Conservation (phyloP, 1,139 yeast genomes). For the Cylindricascospora bacillispora region DNA sequence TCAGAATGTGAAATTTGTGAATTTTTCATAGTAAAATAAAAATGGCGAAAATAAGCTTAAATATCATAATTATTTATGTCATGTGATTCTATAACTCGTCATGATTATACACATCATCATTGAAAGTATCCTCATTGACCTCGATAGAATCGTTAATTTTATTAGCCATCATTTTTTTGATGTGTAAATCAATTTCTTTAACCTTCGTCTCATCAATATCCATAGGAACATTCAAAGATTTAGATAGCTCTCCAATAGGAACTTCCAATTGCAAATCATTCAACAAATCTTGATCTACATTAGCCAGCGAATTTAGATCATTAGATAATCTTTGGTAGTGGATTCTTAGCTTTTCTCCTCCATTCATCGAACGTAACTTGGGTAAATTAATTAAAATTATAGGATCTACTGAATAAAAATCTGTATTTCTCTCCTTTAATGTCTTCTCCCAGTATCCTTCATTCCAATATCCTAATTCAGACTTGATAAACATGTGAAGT, state of each 20-base stretch:
- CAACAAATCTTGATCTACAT: conserved; percentile 85
- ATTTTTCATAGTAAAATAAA: no score
- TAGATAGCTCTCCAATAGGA: no score
- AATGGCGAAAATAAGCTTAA: no score
- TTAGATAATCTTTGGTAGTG: conserved; percentile 76
- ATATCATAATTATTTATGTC: no score
- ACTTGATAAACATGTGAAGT: conserved; percentile 7
- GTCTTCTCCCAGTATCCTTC: conserved; percentile 77
- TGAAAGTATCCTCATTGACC: neutral
- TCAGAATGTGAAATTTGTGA: no score
- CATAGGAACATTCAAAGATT: no score
- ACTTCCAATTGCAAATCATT: conserved; percentile 57
- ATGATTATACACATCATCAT: neutral
- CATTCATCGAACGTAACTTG: conserved; percentile 47
- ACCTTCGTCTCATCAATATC: no score
- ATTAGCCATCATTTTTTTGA: no score
- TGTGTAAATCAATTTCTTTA: no score
- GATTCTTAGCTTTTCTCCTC: conserved; percentile 72
- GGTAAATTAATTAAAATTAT: conserved; percentile 68
- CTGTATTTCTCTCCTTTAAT: conserved; percentile 39
- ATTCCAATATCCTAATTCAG: conserved; percentile 64
- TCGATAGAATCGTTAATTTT: neutral
- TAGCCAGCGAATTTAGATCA: conserved; percentile 67
- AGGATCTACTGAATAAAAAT: conserved; percentile 72
- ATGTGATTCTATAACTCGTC: no score